Conservation (phyloP, 176 grass and related monocot species). For the Musa troglodytarum region DNA sequence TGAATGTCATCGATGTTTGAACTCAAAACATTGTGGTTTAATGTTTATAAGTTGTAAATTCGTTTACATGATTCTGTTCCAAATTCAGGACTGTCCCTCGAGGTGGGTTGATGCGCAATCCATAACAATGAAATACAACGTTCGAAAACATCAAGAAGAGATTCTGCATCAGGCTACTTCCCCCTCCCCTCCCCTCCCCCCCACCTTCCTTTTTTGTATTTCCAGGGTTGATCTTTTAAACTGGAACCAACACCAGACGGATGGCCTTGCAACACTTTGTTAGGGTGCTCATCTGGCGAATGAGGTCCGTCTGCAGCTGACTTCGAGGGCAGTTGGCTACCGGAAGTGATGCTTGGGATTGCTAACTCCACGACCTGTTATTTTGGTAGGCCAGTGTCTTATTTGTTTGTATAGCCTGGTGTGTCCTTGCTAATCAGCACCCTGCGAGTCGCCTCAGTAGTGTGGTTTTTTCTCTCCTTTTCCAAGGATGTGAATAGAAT, state of each 20-base stretch:
- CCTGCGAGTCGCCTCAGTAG: not conserved
- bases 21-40: not conserved
- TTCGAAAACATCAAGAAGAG: not conserved
- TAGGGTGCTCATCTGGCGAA: not conserved
- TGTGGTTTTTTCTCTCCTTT: not conserved
- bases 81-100: slow-evolving; percentile 46
- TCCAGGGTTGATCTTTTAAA: not conserved
- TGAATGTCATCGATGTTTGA: too few species aligned
- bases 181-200: too few species aligned
- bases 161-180: slow-evolving; percentile 7
- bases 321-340: not conserved
- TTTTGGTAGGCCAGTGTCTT: slow-evolving; percentile 6
- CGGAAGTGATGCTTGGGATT: slow-evolving; percentile 3
- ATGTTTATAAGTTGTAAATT: slow-evolving; percentile 7
- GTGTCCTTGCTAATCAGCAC: not conserved
- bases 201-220: not conserved
- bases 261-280: not conserved
- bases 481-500: not conserved
- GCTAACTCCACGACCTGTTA: slow-evolving; percentile 3
- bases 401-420: slow-evolving; percentile 15
- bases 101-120: slow-evolving; percentile 64
- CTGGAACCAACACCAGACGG: not conserved
- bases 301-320: slow-evolving; percentile 1
- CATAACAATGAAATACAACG: slow-evolving; percentile 33
- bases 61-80: not conserved